Conservation (phyloP, 495 filamentous ascomycete species). For the Neurospora sp. region DNA sequence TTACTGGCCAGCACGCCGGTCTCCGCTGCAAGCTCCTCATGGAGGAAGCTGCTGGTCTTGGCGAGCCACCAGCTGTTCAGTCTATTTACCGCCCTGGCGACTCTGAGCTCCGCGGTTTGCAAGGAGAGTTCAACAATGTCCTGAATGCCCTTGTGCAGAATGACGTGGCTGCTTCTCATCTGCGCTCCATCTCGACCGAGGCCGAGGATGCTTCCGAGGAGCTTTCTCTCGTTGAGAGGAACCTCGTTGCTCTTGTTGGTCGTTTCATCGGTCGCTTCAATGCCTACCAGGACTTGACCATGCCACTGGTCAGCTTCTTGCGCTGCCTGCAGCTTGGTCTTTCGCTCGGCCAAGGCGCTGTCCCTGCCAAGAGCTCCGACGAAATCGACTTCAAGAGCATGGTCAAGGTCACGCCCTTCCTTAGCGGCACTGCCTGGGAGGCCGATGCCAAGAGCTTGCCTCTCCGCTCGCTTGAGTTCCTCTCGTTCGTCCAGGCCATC, state of each 20-base stretch:
- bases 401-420: constrained; percentile 50
- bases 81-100: constrained; percentile 56
- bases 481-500: constrained; percentile 29
- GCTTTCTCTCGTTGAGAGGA: constrained; percentile 52
- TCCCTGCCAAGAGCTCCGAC: constrained; percentile 16
- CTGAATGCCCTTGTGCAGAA: constrained; percentile 53
- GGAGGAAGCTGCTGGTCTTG: constrained; percentile 50
- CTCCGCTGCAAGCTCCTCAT: constrained; percentile 50
- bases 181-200: constrained; percentile 21
- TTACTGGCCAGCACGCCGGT: constrained; percentile 58
- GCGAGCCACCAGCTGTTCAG: constrained; percentile 45
- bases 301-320: constrained; percentile 70
- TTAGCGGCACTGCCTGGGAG: constrained; percentile 37
- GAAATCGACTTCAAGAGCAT: constrained; percentile 27
- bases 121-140: constrained; percentile 72
- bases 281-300: constrained; percentile 74
- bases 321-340: constrained; percentile 70
- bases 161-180: constrained; percentile 35
- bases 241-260: constrained; percentile 56
- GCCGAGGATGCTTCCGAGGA: constrained; percentile 30
- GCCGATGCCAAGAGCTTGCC: constrained; percentile 14
- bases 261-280: constrained; percentile 58
- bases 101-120: constrained; percentile 60
- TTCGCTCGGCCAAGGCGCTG: constrained; percentile 41
- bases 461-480: constrained; percentile 39